Conservation (phyloP, 305 asterid genomes). For the Rubia balearica region DNA sequence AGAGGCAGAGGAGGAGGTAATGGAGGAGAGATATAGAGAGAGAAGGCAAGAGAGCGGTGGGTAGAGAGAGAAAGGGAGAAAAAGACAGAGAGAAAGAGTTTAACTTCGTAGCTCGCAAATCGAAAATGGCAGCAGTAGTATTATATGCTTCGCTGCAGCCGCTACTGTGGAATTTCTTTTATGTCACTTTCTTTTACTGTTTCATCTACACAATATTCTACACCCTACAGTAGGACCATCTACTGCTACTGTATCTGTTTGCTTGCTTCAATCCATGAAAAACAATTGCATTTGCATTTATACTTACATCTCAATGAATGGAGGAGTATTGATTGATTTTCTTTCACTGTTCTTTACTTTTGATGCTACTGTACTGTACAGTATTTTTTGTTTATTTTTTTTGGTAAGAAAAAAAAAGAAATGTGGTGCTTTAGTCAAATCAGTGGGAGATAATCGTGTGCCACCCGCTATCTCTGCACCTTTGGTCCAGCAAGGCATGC, state of each 20-base stretch:
- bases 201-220: conserved; percentile 8
- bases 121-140: conserved; percentile 36
- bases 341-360: conserved; percentile 2
- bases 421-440: conserved; percentile 33
- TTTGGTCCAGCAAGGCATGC: conserved; percentile 15
- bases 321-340: neutral
- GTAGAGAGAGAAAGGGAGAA: conserved; percentile 14
- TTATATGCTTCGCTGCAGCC: conserved; percentile 27
- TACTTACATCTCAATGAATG: too few relatives aligned
- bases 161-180: conserved; percentile 23
- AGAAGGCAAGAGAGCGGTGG: conserved; percentile 16
- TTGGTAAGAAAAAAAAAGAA: too few relatives aligned
- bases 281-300: neutral
- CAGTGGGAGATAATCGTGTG: conserved; percentile 29
- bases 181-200: conserved; percentile 14
- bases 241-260: neutral
- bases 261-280: neutral
- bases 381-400: conserved; percentile 3
- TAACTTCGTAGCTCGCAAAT: conserved; percentile 28
- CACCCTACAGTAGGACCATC: conserved; percentile 3
- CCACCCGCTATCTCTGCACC: conserved; percentile 11
- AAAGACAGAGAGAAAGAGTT: conserved; percentile 12
- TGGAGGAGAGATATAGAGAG: conserved; percentile 9
- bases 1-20: conserved; percentile 11
- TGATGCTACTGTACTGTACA: neutral